Conservation (phyloP, 1,139 yeast genomes). For the Dujonia santamariae region DNA sequence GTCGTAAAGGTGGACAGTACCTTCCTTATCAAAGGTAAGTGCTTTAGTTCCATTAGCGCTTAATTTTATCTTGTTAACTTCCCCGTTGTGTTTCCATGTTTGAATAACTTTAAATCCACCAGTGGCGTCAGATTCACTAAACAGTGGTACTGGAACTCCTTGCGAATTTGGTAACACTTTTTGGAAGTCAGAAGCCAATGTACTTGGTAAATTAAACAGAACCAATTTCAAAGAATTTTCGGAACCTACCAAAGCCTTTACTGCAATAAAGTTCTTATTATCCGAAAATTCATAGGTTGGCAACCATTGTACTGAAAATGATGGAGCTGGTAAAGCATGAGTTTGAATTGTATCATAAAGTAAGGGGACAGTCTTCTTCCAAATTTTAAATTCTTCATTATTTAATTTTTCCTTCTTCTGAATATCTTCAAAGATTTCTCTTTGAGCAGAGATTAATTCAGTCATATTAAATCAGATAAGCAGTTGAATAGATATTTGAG, state of each 20-base stretch:
- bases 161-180: conserved; percentile 16
- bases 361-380: conserved; percentile 95
- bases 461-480: conserved; percentile 6
- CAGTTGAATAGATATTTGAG: not conserved
- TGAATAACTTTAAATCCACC: conserved; percentile 28
- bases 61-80: conserved; percentile 45
- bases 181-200: conserved; percentile 39
- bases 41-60: conserved; percentile 34
- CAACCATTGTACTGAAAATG: conserved; percentile 49
- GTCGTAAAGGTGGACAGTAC: conserved; percentile 45
- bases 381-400: conserved; percentile 78
- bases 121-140: conserved; percentile 8
- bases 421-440: conserved; percentile 38
- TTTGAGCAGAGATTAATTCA: conserved; percentile 23
- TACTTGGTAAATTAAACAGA: conserved; percentile 48
- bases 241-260: conserved; percentile 43
- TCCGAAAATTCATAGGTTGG: conserved; percentile 33
- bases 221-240: conserved; percentile 45
- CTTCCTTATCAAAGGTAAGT: conserved; percentile 51
- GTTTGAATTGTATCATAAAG: conserved; percentile 78
- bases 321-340: conserved; percentile 62
- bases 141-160: conserved; percentile 24
- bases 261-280: conserved; percentile 33
- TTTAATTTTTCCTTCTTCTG: conserved; percentile 49
- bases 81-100: conserved; percentile 55